These are phyloP conservation scores for Pichia cactophila DNA, from an alignment of 1,139 yeast genomes.

Conservation along the genomic window DNA sequence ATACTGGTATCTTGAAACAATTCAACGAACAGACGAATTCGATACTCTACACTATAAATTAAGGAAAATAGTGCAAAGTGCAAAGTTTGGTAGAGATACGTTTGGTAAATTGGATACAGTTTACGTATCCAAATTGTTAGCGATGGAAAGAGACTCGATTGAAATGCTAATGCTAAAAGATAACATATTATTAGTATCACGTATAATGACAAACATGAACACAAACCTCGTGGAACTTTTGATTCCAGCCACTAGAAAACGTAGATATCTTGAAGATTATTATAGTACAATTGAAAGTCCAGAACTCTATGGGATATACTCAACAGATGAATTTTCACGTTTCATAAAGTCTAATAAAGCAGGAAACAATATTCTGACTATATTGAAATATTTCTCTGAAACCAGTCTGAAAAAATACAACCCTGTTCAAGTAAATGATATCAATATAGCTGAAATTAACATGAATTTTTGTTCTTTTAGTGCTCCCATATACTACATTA, in stretches of 20 bases:
- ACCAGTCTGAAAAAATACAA: background rate
- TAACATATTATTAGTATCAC: background rate
- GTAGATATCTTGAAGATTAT: conserved; percentile 5
- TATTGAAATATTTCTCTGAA: conserved; percentile 3
- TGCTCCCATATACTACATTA: background rate
- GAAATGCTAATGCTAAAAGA: background rate
- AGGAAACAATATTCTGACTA: background rate
- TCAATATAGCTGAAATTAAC: background rate
- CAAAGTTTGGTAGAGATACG: conserved; percentile 7
- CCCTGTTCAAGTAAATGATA: background rate
- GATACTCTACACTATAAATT: conserved; percentile 17
- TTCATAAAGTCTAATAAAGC: background rate
- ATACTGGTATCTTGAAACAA: conserved; percentile 10
- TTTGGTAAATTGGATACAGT: conserved; percentile 15
- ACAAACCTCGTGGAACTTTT: background rate
- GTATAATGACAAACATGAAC: conserved; percentile 2
- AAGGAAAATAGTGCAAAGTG: conserved; percentile 8
- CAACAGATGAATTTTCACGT: background rate
- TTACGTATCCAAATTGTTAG: conserved; percentile 2
- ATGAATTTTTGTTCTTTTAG: background rate
- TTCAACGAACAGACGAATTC: conserved; percentile 9
- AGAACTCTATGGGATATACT: background rate
- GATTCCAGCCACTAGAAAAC: background rate
- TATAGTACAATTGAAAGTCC: background rate
- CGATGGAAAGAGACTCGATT: background rate